phyloP scores from a whole-genome alignment of 345 rosid species.

The Psidium friedrichsthalianum region DNA sequence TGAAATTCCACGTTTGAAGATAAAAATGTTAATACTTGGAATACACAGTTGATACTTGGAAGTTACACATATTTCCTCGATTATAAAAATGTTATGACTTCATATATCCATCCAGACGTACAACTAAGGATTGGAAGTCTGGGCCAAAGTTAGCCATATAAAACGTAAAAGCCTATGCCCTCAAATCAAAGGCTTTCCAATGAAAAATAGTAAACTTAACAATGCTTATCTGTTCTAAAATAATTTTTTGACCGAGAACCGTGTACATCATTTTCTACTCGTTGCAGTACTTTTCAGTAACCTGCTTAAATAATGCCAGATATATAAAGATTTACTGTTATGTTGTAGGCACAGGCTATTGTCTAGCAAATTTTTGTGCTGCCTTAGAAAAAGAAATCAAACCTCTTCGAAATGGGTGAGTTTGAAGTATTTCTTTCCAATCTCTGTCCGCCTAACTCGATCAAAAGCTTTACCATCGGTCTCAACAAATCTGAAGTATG shows the following conservation, averaged over 20 bases:
- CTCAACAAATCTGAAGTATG: conserved; percentile 74
- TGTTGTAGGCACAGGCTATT: background rate
- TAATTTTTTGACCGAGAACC: background rate
- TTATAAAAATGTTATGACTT: background rate
- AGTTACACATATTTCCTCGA: background rate
- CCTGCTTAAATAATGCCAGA: background rate
- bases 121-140: background rate
- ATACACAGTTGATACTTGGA: background rate
- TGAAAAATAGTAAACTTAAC: background rate
- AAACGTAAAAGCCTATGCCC: background rate
- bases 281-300: background rate
- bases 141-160: background rate
- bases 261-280: background rate
- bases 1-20: background rate
- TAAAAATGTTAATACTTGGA: background rate
- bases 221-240: background rate
- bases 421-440: conserved; percentile 88
- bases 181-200: background rate
- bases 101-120: background rate
- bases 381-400: background rate
- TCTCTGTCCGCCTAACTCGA: conserved; percentile 88
- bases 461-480: conserved; percentile 89
- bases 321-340: background rate
- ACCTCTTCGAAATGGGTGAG: conserved; percentile 98
- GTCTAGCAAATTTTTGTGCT: background rate